Evolutionary conservation across 2,329 filamentous ascomycete genomes (phyloP).

Genomic region (Shiraia sp.): DNA sequence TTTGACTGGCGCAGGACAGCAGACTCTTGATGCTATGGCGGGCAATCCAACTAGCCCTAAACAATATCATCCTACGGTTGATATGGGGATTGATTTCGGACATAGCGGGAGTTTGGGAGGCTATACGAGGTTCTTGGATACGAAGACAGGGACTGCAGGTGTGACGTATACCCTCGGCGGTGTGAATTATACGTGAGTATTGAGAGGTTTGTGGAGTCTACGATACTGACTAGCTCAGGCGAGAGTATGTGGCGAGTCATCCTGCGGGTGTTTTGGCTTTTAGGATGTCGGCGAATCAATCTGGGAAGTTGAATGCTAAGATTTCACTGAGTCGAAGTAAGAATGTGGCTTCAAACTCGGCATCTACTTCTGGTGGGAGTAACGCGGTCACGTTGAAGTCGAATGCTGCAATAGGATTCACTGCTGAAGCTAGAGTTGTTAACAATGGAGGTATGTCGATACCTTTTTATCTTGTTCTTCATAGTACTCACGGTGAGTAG

Average conservation of each 20-base stretch:
- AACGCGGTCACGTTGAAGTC: slow-evolving; percentile 7
- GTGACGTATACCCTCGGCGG: slow-evolving; percentile 7
- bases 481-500: slow-evolving; percentile 1
- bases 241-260: slow-evolving; percentile 13
- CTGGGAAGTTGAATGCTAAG: slow-evolving; percentile 9
- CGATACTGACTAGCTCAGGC: not conserved
- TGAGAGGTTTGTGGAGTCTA: not conserved
- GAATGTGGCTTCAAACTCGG: slow-evolving; percentile 4
- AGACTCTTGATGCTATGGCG: slow-evolving; percentile 2
- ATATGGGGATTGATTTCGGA: slow-evolving; percentile 8
- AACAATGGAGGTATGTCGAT: slow-evolving; percentile 10
- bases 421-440: slow-evolving; percentile 10
- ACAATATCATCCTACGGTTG: slow-evolving; percentile 2
- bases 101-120: not conserved
- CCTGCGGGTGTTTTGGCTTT: slow-evolving; percentile 8
- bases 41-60: slow-evolving; percentile 6
- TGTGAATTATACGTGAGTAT: slow-evolving; percentile 12
- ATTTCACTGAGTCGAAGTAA: slow-evolving; percentile 9
- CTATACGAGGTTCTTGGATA: slow-evolving; percentile 14
- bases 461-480: too few species aligned
- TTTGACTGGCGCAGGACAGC: slow-evolving; percentile 8
- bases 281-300: slow-evolving; percentile 4
- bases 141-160: slow-evolving; percentile 5
- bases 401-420: slow-evolving; percentile 6
- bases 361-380: not conserved